A percentile compares a stretch with the other conserved stretches of the same genome.
Evolutionary conservation across 345 rosid genomes (phyloP).

Genomic region (Tarenaya hassleriana): DNA sequence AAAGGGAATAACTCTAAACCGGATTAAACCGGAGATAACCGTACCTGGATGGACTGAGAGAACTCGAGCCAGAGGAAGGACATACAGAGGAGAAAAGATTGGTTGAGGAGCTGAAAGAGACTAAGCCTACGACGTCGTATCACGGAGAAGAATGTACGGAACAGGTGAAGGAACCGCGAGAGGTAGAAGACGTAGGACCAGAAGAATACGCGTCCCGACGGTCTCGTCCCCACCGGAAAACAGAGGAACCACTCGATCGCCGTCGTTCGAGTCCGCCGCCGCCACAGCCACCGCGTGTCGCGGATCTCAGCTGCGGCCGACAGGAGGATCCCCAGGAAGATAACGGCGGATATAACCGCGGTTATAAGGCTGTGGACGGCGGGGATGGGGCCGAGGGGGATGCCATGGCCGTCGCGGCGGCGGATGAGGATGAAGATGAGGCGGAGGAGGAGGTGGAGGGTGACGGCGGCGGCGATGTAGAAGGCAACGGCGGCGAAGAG

Average conservation of each 20-base stretch:
- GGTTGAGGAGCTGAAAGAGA: conserved; percentile 59
- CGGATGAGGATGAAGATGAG: conserved; percentile 26
- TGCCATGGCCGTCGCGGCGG: conserved; percentile 36
- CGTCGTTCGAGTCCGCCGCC: conserved; percentile 39
- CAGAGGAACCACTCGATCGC: conserved; percentile 92
- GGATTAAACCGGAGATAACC: conserved; percentile 1
- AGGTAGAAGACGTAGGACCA: conserved; percentile 91
- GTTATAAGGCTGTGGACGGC: conserved; percentile 67
- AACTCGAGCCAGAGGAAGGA: conserved; percentile 92
- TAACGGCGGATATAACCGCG: conserved; percentile 50
- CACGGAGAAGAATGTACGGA: conserved; percentile 58
- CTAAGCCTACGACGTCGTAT: conserved; percentile 44
- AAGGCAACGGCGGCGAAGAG: conserved; percentile 50
- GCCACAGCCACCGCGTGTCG: conserved; percentile 87
- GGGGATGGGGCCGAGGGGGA: conserved; percentile 80
- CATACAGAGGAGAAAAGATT: conserved; percentile 57
- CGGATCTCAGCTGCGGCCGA: conserved; percentile 77
- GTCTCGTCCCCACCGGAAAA: conserved; percentile 92
- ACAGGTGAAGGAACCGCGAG: conserved; percentile 74
- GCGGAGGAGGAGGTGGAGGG: conserved; percentile 49
- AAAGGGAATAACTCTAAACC: conserved; percentile 1
- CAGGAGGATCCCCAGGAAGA: conserved; percentile 65
- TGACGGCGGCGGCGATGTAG: conserved; percentile 42
- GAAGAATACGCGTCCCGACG: conserved; percentile 96
- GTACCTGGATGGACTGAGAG: conserved; percentile 80